Base-by-base conservation (phyloP, 2,329 filamentous ascomycete species). In the Colletotrichum filicis region DNA sequence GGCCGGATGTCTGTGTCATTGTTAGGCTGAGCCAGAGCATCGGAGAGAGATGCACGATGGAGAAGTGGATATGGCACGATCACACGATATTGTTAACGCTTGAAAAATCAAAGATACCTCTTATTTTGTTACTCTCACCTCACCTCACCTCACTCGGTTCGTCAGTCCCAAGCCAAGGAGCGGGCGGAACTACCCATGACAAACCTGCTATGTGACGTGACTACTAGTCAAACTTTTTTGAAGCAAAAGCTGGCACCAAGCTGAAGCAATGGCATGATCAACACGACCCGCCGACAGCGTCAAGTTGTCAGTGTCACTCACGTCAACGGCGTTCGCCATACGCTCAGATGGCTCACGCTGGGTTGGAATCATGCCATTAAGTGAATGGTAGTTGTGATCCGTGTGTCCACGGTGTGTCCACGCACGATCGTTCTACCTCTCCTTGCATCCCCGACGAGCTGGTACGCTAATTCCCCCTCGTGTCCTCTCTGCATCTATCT, bases 221-320 rank as follows among this genome's bases (percentile, higher is more conserved):
- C 6, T 22, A 37, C 28, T n/a, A 19, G n/a, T 53, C 60, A 24
- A 63, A 52, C 24, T 22, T 4, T 8, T 52, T 28, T 1, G 60
- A 63, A 24, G 42, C 26, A 32, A 19, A 32, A 14, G 46, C 14
- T 19, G 26, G 30, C 30, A n/a, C 37, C 37, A 42, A 8, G 37
- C 37, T 42, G 1, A 19, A 42, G 37, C 37, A 30, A 52, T 52
- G 28, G 32, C 59, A 42, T 62, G 60, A 24, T 52, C 60, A 63
- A 19, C 42, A 28, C 42, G 16, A 22, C 19, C 42, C 42, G 60
- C 37, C 60, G 26, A 52, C 60, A 46, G 49, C 42, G 42, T 24
- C 60, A 63, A 63, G 37, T 52, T 52, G 42, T 16, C 60, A 35
- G 42, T n/a, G 42, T 63, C 46, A 49, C 42, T 37, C 24, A 63